These are phyloP conservation scores for Papiliotrema flavescens DNA, from an alignment of 1,284 basidiomycete genomes.

Conservation along the genomic window DNA sequence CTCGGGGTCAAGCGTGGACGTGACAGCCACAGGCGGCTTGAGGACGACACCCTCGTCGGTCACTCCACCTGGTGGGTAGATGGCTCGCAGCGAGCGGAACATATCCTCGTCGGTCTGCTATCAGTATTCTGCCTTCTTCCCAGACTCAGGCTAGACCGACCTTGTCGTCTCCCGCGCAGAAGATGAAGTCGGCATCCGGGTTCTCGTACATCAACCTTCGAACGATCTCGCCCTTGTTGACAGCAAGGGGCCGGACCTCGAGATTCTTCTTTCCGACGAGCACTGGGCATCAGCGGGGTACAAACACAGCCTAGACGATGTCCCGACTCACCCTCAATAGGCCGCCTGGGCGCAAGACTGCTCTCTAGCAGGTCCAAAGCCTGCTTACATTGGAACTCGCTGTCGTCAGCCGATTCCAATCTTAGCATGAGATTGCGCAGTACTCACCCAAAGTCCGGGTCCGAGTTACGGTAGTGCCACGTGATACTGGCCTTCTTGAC, in stretches of 20 bases:
- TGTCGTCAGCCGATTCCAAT: conserved; percentile 28
- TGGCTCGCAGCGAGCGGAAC: conserved; percentile 74
- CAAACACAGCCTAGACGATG: not conserved
- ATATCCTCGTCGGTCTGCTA: conserved; percentile 86
- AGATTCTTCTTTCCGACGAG: conserved; percentile 97
- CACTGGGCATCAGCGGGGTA: conserved; percentile 52
- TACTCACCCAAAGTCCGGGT: conserved; percentile 91
- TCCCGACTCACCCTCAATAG: conserved; percentile 68
- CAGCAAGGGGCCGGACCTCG: conserved; percentile 88
- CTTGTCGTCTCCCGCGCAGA: conserved; percentile 98
- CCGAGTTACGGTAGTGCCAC: conserved; percentile 92
- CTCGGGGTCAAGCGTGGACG: conserved; percentile 49
- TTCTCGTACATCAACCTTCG: conserved; percentile 87
- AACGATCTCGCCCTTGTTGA: conserved; percentile 99
- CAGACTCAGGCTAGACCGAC: conserved; percentile 50
- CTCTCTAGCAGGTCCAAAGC: conserved; percentile 95
- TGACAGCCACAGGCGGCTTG: conserved; percentile 70
- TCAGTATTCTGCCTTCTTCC: not conserved
- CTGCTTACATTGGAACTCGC: conserved; percentile 88
- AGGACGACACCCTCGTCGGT: conserved; percentile 56
- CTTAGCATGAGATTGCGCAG: conserved; percentile 3
- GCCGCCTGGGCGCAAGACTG: conserved; percentile 78
- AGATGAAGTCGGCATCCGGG: conserved; percentile 89
- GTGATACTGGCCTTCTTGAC: conserved; percentile 95
- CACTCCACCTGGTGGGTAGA: conserved; percentile 51